Conservation (phyloP, 495 filamentous ascomycete genomes). For the Neurospora pannonica region DNA sequence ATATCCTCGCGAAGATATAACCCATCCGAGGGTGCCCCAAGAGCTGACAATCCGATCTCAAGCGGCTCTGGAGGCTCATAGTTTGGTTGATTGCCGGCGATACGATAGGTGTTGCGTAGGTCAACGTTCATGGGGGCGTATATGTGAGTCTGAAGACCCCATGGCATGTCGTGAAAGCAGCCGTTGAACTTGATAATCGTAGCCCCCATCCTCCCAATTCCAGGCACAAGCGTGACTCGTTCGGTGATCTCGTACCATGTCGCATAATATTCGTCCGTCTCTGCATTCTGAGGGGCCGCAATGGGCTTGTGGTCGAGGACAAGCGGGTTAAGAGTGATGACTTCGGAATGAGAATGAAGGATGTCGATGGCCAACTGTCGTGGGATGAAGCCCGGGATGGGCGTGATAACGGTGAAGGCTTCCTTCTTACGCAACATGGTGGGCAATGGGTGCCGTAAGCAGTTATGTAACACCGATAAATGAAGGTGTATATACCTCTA, state of each 20-base stretch:
- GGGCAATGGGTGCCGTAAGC: background rate
- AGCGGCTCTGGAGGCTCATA: conserved; percentile 45
- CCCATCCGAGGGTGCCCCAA: conserved; percentile 49
- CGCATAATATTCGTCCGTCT: conserved; percentile 59
- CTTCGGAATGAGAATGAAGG: conserved; percentile 50
- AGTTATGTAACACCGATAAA: background rate
- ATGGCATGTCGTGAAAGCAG: conserved; percentile 62
- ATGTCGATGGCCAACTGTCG: conserved; percentile 38
- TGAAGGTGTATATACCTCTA: background rate
- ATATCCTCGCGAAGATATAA: conserved; percentile 70
- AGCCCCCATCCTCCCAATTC: conserved; percentile 47
- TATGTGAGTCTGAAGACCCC: conserved; percentile 64
- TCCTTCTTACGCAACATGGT: conserved; percentile 42
- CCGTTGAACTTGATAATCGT: conserved; percentile 63
- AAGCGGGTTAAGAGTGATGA: conserved; percentile 70
- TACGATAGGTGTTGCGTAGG: conserved; percentile 41
- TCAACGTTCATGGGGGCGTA: conserved; percentile 54
- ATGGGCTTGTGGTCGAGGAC: conserved; percentile 56
- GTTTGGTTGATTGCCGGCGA: conserved; percentile 53
- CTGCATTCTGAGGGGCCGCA: conserved; percentile 52
- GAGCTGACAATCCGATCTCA: conserved; percentile 45
- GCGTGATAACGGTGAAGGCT: conserved; percentile 37
- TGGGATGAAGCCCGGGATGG: conserved; percentile 39
- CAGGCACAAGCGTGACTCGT: conserved; percentile 56
- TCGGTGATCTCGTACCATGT: conserved; percentile 62